Conservation (phyloP, 2,329 filamentous ascomycete species). For the Ceratocystis huliohia region DNA sequence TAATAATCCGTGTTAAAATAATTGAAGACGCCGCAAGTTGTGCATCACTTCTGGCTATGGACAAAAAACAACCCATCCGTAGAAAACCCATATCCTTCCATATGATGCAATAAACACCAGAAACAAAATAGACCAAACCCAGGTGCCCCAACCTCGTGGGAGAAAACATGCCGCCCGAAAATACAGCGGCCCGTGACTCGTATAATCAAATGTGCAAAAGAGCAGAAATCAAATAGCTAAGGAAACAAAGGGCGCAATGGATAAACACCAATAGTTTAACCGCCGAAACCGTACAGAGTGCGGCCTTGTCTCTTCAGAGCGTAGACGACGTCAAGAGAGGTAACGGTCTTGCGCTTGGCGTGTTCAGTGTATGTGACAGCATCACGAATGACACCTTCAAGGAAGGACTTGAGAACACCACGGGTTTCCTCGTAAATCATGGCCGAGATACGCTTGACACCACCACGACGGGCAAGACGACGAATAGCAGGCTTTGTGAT, state of each 20-base stretch:
- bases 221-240: not conserved
- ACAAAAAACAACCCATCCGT: slow-evolving; percentile 22
- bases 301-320: slow-evolving; percentile 57
- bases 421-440: slow-evolving; percentile 76
- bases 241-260: slow-evolving; percentile 21
- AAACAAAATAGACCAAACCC: slow-evolving; percentile 33
- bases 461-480: slow-evolving; percentile 96
- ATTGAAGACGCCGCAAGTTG: slow-evolving; percentile 18
- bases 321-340: slow-evolving; percentile 55
- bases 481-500: slow-evolving; percentile 98
- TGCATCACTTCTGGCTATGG: slow-evolving; percentile 20
- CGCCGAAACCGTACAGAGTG: slow-evolving; percentile 81
- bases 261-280: slow-evolving; percentile 40
- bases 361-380: slow-evolving; percentile 69
- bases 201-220: slow-evolving; percentile 22
- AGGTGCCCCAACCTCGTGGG: slow-evolving; percentile 18
- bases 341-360: slow-evolving; percentile 72
- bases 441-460: slow-evolving; percentile 99
- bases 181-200: slow-evolving; percentile 22
- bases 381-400: slow-evolving; percentile 63
- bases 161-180: slow-evolving; percentile 19
- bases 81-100: slow-evolving; percentile 30
- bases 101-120: slow-evolving; percentile 35
- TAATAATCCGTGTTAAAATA: slow-evolving; percentile 11
- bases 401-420: slow-evolving; percentile 66